phyloP scores from a whole-genome alignment of 2,329 filamentous ascomycete species.

The Diaporthe citrichinensis region DNA sequence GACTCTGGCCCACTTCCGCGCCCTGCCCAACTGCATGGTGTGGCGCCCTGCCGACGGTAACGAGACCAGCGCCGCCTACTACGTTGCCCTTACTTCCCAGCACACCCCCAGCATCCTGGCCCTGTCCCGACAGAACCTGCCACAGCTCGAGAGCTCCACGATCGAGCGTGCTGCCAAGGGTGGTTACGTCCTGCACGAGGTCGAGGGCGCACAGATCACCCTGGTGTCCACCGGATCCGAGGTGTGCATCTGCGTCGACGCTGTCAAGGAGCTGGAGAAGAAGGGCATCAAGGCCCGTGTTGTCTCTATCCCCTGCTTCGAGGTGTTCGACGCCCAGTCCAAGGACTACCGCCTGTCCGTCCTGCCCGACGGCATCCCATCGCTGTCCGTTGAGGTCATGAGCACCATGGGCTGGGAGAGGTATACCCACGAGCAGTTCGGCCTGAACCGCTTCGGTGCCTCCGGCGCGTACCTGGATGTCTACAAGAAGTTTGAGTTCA shows the following conservation, averaged over 20 bases:
- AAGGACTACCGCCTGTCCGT: slow-evolving; percentile 97
- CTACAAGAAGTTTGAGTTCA: slow-evolving; percentile 99
- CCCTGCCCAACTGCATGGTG: slow-evolving; percentile 98
- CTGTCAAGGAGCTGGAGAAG: slow-evolving; percentile 92
- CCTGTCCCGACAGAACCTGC: slow-evolving; percentile 97
- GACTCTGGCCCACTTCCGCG: slow-evolving; percentile 98
- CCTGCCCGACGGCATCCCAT: slow-evolving; percentile 93
- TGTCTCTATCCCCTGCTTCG: slow-evolving; percentile 95
- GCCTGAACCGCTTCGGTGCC: slow-evolving; percentile 98
- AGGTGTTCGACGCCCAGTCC: slow-evolving; percentile 93
- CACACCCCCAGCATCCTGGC: slow-evolving; percentile 93
- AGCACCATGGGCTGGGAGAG: slow-evolving; percentile 98
- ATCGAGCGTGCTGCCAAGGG: slow-evolving; percentile 93
- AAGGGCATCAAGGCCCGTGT: slow-evolving; percentile 90
- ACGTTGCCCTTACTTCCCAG: slow-evolving; percentile 91
- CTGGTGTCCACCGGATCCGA: slow-evolving; percentile 97
- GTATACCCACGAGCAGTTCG: slow-evolving; percentile 99
- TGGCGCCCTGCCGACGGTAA: slow-evolving; percentile 99
- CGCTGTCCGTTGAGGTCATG: slow-evolving; percentile 96
- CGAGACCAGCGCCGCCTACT: slow-evolving; percentile 98
- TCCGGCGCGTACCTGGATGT: slow-evolving; percentile 98
- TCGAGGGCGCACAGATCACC: slow-evolving; percentile 86
- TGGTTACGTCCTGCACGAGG: slow-evolving; percentile 91
- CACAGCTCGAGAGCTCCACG: slow-evolving; percentile 94
- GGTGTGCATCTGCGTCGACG: slow-evolving; percentile 93